phyloP scores from a whole-genome alignment of 192 early-diverging fungal genomes.

The Gigaspora rosea region DNA sequence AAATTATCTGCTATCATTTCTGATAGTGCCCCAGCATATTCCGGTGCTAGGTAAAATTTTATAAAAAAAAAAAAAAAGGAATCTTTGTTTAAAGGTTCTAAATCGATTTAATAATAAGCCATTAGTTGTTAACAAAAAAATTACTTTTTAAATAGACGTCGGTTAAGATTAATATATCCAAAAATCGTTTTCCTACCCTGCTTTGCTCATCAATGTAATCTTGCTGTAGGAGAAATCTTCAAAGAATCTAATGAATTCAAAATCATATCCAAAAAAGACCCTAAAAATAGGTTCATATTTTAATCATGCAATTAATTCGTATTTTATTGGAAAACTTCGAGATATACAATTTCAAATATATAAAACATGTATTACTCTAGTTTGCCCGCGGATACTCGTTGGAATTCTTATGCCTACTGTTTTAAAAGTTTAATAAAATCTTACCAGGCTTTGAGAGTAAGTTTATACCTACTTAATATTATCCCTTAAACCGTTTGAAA shows the following conservation, averaged over 20 bases:
- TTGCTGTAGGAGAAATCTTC: conserved; percentile 10
- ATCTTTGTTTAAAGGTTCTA: too few species aligned
- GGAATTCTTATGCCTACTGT: conserved; percentile 16
- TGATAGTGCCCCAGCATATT: conserved; percentile 22
- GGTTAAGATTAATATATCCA: background rate
- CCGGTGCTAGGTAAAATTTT: conserved; percentile 12
- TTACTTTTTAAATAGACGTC: background rate
- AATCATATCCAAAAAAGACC: background rate
- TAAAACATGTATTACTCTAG: background rate
- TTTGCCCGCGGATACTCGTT: conserved; percentile 2
- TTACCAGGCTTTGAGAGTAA: background rate
- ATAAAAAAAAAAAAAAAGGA: too few species aligned
- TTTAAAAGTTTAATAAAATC: conserved; percentile 12
- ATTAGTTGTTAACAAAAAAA: too few species aligned
- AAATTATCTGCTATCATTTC: conserved; percentile 5
- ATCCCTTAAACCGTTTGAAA: too few species aligned
- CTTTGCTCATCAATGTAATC: conserved; percentile 14
- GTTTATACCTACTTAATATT: too few species aligned
- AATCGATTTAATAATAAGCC: too few species aligned
- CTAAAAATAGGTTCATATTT: background rate
- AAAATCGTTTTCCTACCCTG: conserved; percentile 11
- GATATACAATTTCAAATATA: conserved; percentile 1
- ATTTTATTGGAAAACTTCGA: conserved; percentile 26
- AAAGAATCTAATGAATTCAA: conserved; percentile 17
- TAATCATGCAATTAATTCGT: conserved; percentile 12